Conservation (phyloP, 441 rosid species). For the Mallotus repandus region DNA sequence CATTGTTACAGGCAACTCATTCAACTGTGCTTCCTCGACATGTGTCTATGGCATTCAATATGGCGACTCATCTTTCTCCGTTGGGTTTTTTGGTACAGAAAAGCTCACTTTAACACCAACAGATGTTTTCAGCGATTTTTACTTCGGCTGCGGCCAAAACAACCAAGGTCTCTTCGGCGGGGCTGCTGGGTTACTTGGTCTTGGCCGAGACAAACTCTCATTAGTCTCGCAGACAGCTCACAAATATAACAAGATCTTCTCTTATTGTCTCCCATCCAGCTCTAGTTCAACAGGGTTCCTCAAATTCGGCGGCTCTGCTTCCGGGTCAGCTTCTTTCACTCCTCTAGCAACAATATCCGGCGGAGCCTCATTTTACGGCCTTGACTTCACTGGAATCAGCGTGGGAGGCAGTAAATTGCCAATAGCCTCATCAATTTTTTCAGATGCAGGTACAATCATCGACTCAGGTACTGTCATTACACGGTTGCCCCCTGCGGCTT, state of each 20-base stretch:
- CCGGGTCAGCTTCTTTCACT: constrained; percentile 52
- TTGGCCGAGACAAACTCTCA: constrained; percentile 68
- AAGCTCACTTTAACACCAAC: constrained; percentile 48
- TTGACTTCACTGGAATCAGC: constrained; percentile 47
- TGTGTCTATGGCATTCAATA: constrained; percentile 75
- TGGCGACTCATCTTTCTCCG: constrained; percentile 69
- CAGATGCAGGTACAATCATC: constrained; percentile 49
- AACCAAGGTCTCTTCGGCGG: constrained; percentile 67
- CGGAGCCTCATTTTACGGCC: constrained; percentile 47
- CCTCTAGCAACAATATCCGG: constrained; percentile 42
- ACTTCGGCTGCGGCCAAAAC: constrained; percentile 81
- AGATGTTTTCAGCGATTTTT: constrained; percentile 41
- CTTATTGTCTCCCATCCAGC: constrained; percentile 81
- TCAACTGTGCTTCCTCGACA: constrained; percentile 46
- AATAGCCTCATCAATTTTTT: constrained; percentile 45
- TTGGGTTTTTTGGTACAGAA: constrained; percentile 64
- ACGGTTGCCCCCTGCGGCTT: constrained; percentile 44
- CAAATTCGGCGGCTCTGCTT: constrained; percentile 53
- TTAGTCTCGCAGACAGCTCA: constrained; percentile 60
- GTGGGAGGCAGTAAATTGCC: constrained; percentile 39
- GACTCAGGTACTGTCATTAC: constrained; percentile 70
- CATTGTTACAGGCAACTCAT: constrained; percentile 39
- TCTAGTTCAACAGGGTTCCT: constrained; percentile 66
- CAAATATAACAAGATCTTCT: constrained; percentile 60
- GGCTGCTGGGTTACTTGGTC: constrained; percentile 73